These are phyloP conservation scores for Wickerhamiella brachini DNA, from an alignment of 805 yeast species.

Conservation along the genomic window DNA sequence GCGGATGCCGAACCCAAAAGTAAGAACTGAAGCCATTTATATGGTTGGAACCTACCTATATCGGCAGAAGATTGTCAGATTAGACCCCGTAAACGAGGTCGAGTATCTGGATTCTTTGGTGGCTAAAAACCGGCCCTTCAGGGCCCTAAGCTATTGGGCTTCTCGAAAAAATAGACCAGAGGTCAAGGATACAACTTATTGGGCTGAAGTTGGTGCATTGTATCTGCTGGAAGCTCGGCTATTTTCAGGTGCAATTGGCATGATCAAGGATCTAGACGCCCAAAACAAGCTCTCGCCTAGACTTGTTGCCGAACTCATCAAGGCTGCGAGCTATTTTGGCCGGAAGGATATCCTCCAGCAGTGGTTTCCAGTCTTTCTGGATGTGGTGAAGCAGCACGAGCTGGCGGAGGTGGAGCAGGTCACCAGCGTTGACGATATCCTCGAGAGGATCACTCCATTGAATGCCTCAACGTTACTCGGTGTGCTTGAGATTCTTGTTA, in stretches of 20 bases:
- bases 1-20: neutral
- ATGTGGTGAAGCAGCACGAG: neutral
- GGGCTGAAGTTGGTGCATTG: slow-evolving; percentile 17
- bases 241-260: slow-evolving; percentile 4
- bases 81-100: slow-evolving; percentile 20
- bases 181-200: slow-evolving; percentile 7
- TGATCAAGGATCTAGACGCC: slow-evolving; percentile 5
- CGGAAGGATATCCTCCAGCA: neutral
- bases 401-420: neutral
- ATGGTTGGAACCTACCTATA: slow-evolving; percentile 12
- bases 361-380: neutral
- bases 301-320: slow-evolving; percentile 7
- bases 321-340: neutral
- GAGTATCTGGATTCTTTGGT: slow-evolving; percentile 17
- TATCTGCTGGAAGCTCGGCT: slow-evolving; percentile 16
- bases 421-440: neutral
- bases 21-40: slow-evolving; percentile 5
- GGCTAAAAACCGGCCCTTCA: slow-evolving; percentile 7
- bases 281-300: slow-evolving; percentile 6
- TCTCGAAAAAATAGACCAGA: slow-evolving; percentile 11
- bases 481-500: neutral
- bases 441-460: slow-evolving; percentile 1
- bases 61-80: slow-evolving; percentile 12
- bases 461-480: neutral
- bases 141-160: slow-evolving; percentile 14